Percentiles rank a stretch among this genome's conserved stretches.
Evolutionary conservation across 2,329 filamentous ascomycete species (phyloP).

Genomic region (Sclerotinia subarctica): DNA sequence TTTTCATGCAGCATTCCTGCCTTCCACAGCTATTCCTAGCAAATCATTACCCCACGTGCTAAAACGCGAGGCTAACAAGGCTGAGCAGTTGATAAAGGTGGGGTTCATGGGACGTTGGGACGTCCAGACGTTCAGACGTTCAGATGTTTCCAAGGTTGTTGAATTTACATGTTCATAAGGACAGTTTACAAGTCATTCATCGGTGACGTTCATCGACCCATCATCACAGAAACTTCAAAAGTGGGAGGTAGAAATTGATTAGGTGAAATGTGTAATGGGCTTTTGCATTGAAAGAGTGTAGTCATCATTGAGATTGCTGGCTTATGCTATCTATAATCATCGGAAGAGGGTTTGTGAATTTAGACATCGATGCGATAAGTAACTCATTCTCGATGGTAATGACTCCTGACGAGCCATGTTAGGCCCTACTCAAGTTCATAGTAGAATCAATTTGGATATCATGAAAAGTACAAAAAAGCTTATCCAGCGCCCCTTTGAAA

Average conservation of each 20-base stretch:
- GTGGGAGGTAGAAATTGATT: background rate
- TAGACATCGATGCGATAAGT: background rate
- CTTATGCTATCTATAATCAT: background rate
- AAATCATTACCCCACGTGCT: slow-evolving; percentile 17
- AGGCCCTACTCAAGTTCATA: background rate
- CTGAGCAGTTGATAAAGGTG: slow-evolving; percentile 5
- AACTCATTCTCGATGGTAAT: background rate
- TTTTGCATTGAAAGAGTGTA: background rate
- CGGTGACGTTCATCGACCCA: background rate
- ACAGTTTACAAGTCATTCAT: background rate
- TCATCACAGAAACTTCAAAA: background rate
- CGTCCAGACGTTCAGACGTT: background rate
- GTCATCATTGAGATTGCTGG: background rate
- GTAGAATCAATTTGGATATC: slow-evolving; percentile 4
- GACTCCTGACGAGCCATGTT: background rate
- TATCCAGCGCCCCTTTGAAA: background rate
- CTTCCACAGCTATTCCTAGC: background rate
- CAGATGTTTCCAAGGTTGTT: no score
- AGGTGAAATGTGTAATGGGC: background rate
- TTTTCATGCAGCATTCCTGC: background rate
- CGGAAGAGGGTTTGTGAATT: background rate
- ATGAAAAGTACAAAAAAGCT: background rate
- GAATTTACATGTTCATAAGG: background rate
- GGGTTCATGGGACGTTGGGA: background rate
- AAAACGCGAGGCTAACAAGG: slow-evolving; percentile 6